Base-by-base conservation (phyloP, 1,284 basidiomycete genomes). In the Porodaedalea pini region DNA sequence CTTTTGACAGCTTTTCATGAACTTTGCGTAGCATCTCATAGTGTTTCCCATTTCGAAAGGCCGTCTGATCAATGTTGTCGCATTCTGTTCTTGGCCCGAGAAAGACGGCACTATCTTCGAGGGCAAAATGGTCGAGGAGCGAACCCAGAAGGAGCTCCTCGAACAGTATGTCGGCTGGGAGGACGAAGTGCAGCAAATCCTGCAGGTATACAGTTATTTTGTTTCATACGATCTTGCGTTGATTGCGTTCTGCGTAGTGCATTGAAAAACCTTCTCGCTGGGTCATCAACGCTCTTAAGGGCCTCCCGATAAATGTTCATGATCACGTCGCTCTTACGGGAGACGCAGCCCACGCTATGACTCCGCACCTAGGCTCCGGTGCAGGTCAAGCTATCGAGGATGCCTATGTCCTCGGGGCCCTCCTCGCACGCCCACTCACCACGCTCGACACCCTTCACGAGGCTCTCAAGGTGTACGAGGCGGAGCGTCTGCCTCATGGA, bases 341-440 rank as follows among this genome's bases (percentile, higher is more conserved):
- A 21, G 62, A 63, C 39, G 56, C 61, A 21, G 59, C 19, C n/a
- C n/a, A n/a, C n/a, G n/a, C n/a, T n/a, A n/a, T n/a, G n/a, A n/a
- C n/a, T n/a, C n/a, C n/a, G n/a, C 48, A 60, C 47, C 58, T 56
- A 53, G 62, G 61, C n/a, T 56, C 61, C 23, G 62, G 61, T 3
- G 61, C 56, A 25, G 59, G 59, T 21, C 59, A 61, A 29, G 61
- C 59, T 15, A 48, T 62, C 37, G 61, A 62, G 39, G 73, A 76
- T 53, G 72, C 67, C 5, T 71, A 67, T 61, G 63, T 74, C 25
- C 67, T 75, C 11, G 68, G 70, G 1, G 66, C 67, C 2, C 63
- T 74, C n/a, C 67, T 74, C 5, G 67, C 70, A 0, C 67, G 71
- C 57, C 63, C 61, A 1, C 29, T 63, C 7, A 67, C 69, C 8